phyloP scores from a whole-genome alignment of 768 basidiomycete species.

The Imleria badia region DNA sequence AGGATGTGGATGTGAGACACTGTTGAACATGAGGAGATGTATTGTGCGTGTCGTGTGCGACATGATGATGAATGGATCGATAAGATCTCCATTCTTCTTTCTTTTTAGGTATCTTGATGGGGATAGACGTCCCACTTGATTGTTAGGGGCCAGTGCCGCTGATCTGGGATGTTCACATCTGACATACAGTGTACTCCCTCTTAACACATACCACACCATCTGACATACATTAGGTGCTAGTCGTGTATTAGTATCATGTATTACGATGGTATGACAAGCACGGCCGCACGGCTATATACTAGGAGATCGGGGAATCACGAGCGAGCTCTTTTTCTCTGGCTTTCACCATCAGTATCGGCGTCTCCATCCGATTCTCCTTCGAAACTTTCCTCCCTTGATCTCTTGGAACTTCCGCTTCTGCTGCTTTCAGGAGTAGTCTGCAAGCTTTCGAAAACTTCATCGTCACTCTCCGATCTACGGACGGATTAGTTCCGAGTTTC shows the following conservation, averaged over 20 bases:
- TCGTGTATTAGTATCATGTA: not conserved
- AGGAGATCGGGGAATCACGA: not conserved
- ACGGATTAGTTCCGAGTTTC: not conserved
- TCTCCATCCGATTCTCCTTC: conserved; percentile 4
- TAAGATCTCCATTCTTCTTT: not conserved
- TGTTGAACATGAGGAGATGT: conserved; percentile 69
- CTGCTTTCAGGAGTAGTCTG: conserved; percentile 25
- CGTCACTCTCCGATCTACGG: conserved; percentile 25
- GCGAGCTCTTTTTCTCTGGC: conserved; percentile 15
- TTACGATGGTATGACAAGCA: not conserved
- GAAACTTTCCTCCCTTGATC: conserved; percentile 9
- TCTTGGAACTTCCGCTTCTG: conserved; percentile 14
- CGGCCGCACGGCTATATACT: not conserved
- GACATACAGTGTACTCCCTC: no score
- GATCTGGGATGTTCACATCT: not conserved
- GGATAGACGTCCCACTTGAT: not conserved
- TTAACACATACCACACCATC: no score
- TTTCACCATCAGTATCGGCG: not conserved
- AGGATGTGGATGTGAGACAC: conserved; percentile 80
- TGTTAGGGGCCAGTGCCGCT: not conserved
- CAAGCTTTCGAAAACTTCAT: conserved; percentile 25
- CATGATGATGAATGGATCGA: conserved; percentile 3
- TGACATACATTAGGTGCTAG: not conserved
- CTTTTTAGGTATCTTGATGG: not conserved
- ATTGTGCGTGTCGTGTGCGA: not conserved